Base-by-base conservation (phyloP, 768 basidiomycete genomes). In the Suillus subalutaceus region DNA sequence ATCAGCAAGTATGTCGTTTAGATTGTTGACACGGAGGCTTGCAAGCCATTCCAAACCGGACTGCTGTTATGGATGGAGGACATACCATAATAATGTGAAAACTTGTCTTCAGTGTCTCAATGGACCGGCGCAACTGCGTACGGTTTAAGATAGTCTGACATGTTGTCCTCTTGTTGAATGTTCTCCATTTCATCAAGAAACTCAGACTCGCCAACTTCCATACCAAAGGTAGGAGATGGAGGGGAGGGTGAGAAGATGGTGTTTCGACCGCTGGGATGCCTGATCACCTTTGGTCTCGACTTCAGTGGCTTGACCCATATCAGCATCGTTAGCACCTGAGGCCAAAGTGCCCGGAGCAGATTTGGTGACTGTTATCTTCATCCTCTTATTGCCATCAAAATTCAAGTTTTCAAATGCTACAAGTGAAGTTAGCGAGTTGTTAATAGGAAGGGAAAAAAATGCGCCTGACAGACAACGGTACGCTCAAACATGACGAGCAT, bases 401-500 rank as follows among this genome's bases (percentile, higher is more conserved):
- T n/a, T n/a, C n/a, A n/a, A 6, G 97, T 99, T 72, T 88, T 85
- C 20, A 98, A 85, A n/a, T 97, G 93, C 94, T 98, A 70, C 30
- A 44, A 48, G 63, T 50, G n/a, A 48, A 18, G 41, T 69, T 13
- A 72, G 65, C 15, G 35, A 57, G 37, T 35, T 37, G n/a, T 55
- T 20, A 62, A 46, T 23, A 43, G 26, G 13, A 46, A 35, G 10
- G 5, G 43, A n/a, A 2, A 23, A 66, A 20, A 37, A 78, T 89
- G 60, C 69, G 93, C 95, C 90, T 99, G 97, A 89, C 93, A 99
- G 38, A 99, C 97, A 30, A 97, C 96, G 1, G 97, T 99, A 79
- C 96, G 99, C 79, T 99, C 97, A 74, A 99, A 99, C 68, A 97
- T 91, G 57, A 99, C 81, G 43, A 99, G 84, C 97, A 99, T 99